Percentiles rank a stretch among this genome's conserved stretches.
These are phyloP conservation scores for Colletotrichum sp. DNA, from an alignment of 2,329 filamentous ascomycete genomes.

Conservation along the genomic window DNA sequence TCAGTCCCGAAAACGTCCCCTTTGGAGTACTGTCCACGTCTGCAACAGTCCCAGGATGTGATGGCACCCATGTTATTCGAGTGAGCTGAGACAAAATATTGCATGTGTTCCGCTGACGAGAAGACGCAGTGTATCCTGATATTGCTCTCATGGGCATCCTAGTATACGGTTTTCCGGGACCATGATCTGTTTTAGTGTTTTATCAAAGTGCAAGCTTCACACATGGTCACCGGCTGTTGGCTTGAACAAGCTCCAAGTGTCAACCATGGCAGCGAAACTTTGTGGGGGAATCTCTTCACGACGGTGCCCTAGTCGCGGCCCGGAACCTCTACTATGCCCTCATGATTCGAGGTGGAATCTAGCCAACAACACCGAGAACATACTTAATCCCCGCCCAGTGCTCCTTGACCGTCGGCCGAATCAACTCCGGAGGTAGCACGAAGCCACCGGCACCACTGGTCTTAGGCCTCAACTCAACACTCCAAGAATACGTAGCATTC, in stretches of 20 bases:
- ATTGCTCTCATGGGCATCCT: not conserved
- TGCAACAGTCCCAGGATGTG: not conserved
- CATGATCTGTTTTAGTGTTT: not conserved
- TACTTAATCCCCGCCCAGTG: conserved; percentile 25
- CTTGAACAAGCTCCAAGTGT: not conserved
- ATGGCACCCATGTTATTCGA: not conserved
- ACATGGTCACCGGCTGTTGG: not conserved
- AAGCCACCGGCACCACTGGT: conserved; percentile 20
- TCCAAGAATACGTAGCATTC: conserved; percentile 27
- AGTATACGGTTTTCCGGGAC: not conserved
- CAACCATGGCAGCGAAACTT: not conserved
- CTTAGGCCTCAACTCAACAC: conserved; percentile 25
- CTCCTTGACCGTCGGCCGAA: conserved; percentile 25
- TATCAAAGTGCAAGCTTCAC: not conserved
- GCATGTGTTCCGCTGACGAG: not conserved
- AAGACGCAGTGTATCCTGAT: not conserved
- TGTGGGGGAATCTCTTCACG: not conserved
- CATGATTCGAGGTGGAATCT: not conserved
- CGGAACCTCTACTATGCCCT: not conserved
- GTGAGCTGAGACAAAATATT: not conserved
- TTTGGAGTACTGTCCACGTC: not conserved
- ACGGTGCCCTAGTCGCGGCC: not conserved
- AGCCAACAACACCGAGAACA: conserved; percentile 1
- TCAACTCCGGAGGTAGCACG: conserved; percentile 23
- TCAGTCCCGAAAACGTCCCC: not conserved